Evolutionary conservation across 73 alveolate species (phyloP).

Genomic region (Paramecium primaurelia): DNA sequence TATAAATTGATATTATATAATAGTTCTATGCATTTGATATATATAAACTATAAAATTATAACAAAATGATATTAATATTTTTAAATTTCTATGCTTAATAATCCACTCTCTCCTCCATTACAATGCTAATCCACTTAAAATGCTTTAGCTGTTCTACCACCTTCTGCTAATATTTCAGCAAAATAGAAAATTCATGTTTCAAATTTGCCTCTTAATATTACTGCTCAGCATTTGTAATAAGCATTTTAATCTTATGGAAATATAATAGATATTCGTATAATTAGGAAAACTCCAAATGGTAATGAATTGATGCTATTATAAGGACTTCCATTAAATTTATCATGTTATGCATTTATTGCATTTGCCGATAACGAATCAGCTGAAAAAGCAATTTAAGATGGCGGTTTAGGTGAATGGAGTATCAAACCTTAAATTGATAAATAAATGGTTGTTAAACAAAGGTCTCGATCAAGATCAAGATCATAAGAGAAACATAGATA

Average conservation of each 20-base stretch:
- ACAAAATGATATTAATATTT: neutral
- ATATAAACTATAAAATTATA: neutral
- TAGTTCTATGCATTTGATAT: neutral
- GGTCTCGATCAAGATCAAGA: neutral
- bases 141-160: neutral
- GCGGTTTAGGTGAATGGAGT: neutral
- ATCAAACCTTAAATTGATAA: neutral
- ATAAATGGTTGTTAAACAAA: neutral
- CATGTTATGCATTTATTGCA: conserved; percentile 1
- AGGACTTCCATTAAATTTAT: neutral
- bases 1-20: neutral
- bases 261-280: neutral
- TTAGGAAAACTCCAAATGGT: conserved; percentile 13
- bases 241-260: neutral
- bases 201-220: neutral
- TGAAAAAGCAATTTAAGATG: neutral
- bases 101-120: neutral
- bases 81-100: neutral
- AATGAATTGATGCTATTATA: neutral
- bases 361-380: neutral
- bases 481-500: neutral
- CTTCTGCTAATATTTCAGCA: neutral
- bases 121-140: neutral
- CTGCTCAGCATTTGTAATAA: neutral
- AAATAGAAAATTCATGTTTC: conserved; percentile 8